Base-by-base conservation (phyloP, 352 stramenopile genomes). In the Globisporangium megalacanthum region DNA sequence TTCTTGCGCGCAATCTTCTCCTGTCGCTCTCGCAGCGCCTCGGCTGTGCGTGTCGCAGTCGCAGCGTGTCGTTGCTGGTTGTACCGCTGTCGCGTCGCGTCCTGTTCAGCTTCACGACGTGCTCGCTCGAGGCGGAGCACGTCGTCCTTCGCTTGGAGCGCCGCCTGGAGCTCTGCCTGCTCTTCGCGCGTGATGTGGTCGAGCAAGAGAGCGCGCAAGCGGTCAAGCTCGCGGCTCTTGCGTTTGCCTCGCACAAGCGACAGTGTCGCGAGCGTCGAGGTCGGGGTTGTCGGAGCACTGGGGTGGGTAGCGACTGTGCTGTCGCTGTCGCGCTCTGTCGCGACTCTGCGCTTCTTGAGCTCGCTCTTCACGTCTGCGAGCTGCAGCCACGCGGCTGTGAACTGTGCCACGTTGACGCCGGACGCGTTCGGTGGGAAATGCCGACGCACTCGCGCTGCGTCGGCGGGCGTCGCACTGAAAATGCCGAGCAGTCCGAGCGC, bases 1-100 rank as follows among this genome's bases (percentile, higher is more conserved):
- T 82, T 84, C 39, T 77, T 73, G 45, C 73, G 65, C 4, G 70
- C 44, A 6, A 86, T 86, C 46, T 87, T 91, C 17, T 89, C 69
- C 54, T 89, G 70, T 0, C 77, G 75, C 50, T 89, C 81, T 4
- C 72, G 69, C 17, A 89, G 50, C 1, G 82, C 82, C 51, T 89
- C 79, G 3, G 71, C 73, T 0, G 82, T 92, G 31, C 81, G 60
- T 11, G 65, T 86, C 4, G 55, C 68, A 1, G 76, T 83, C 37
- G 84, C 77, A 6, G 55, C 65, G 5, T 81, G 71, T 0, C 75
- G 77, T 56, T 88, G 75, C 33, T 73, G 58, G 31, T 86, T 70
- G 22, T 80, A 73, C 5, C 79, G 49, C 9, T 57, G 53, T 0
- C 79, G 70, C 9, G 70, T 68, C 19, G 79, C 67, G 8, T 84